Evolutionary conservation across 192 early-diverging fungal genomes (phyloP).

Genomic region (Radiomyces spectabilis): DNA sequence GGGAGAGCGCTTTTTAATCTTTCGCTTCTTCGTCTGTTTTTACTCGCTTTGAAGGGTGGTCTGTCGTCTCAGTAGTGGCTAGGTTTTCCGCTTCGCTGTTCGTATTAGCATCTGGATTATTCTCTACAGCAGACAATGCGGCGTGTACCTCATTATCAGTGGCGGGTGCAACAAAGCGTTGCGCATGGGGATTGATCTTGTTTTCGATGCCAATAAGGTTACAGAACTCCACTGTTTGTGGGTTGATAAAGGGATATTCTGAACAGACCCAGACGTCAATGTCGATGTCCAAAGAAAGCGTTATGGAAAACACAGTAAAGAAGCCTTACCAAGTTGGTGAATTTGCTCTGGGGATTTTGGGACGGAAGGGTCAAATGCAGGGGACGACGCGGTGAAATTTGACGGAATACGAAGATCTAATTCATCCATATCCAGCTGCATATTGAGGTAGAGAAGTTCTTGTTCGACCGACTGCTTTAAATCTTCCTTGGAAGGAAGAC

Average conservation of each 20-base stretch:
- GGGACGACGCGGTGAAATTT: constrained; percentile 75
- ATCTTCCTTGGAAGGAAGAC: constrained; percentile 38
- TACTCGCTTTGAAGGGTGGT: no score
- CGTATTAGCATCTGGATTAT: no score
- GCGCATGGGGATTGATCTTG: constrained; percentile 71
- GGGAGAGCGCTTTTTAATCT: no score
- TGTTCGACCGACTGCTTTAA: constrained; percentile 44
- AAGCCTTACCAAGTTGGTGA: constrained; percentile 25
- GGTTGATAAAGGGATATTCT: constrained; percentile 61
- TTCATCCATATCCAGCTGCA: constrained; percentile 46
- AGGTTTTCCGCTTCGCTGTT: no score
- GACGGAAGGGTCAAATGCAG: constrained; percentile 30
- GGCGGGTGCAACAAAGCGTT: no score
- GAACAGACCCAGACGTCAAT: constrained; percentile 1
- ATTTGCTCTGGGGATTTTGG: constrained; percentile 21
- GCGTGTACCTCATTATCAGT: no score
- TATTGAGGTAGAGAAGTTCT: constrained; percentile 59
- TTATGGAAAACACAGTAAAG: neutral
- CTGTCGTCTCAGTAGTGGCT: no score
- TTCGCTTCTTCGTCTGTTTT: no score
- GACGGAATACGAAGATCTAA: constrained; percentile 60
- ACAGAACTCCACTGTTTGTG: constrained; percentile 79
- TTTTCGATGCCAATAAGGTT: constrained; percentile 60
- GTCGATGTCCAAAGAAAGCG: neutral
- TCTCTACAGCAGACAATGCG: no score